phyloP scores from a whole-genome alignment of 768 basidiomycete genomes.

The Dendrothele bispora region DNA sequence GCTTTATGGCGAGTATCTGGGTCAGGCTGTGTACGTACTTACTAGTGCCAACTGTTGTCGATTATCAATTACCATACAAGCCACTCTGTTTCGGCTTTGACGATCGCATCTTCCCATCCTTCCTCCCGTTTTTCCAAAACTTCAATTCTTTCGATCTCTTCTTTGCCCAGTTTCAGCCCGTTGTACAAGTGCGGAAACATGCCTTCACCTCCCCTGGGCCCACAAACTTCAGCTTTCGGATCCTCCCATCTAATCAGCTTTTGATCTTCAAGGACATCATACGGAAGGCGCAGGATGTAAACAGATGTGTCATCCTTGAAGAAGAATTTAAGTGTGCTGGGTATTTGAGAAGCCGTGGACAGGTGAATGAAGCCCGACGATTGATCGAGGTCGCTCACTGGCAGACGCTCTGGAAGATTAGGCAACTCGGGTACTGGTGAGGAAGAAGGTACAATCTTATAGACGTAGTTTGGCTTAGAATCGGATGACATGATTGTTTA shows the following conservation, averaged over 20 bases:
- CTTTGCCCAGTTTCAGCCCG: slow-evolving; percentile 38
- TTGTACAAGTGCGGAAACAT: slow-evolving; percentile 60
- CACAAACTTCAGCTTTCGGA: slow-evolving; percentile 40
- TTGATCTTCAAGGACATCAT: slow-evolving; percentile 34
- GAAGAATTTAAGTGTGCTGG: slow-evolving; percentile 45
- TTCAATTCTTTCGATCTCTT: slow-evolving; percentile 43
- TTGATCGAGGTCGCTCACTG: slow-evolving; percentile 49
- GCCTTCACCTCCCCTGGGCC: slow-evolving; percentile 42
- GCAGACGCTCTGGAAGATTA: slow-evolving; percentile 42
- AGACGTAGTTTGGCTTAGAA: slow-evolving; percentile 50
- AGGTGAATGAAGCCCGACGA: slow-evolving; percentile 53
- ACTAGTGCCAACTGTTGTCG: no score
- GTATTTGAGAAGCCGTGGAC: slow-evolving; percentile 51
- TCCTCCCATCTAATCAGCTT: slow-evolving; percentile 47
- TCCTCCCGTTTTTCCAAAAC: slow-evolving; percentile 20
- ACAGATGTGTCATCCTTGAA: slow-evolving; percentile 39
- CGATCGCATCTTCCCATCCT: slow-evolving; percentile 33
- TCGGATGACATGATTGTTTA: no score
- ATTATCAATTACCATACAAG: no score
- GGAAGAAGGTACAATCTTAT: slow-evolving; percentile 55
- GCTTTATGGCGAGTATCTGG: no score
- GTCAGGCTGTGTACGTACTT: neutral
- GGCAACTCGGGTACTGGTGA: slow-evolving; percentile 27
- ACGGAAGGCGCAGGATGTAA: slow-evolving; percentile 44
- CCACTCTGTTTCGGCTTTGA: slow-evolving; percentile 1